phyloP scores from a whole-genome alignment of 1,139 yeast species.

The Pneumocystis oryctolagi region DNA sequence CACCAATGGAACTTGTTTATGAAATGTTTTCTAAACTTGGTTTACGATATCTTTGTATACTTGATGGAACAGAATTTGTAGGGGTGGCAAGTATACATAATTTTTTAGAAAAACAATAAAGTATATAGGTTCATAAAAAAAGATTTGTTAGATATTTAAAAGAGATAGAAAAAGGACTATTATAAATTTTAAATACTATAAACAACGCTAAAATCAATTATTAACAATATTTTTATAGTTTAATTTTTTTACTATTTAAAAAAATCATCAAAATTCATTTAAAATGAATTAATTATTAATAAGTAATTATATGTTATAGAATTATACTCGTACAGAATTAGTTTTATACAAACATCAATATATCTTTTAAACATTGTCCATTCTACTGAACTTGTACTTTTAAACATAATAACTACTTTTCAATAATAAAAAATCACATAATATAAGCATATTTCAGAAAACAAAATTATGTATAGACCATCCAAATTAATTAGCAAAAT shows the following conservation, averaged over 20 bases:
- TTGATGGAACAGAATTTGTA: constrained; percentile 5
- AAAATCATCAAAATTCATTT: not conserved
- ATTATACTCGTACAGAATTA: not conserved
- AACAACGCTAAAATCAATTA: not conserved
- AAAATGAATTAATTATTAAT: not conserved
- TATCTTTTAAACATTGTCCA: not conserved
- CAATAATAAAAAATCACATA: too few species aligned
- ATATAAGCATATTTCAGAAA: not conserved
- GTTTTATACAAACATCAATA: not conserved
- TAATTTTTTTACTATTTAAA: not conserved
- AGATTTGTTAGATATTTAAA: constrained; percentile 1
- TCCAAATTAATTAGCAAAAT: too few species aligned
- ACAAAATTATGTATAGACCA: not conserved
- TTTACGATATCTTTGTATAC: constrained; percentile 8
- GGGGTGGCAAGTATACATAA: constrained; percentile 2
- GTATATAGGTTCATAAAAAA: not conserved
- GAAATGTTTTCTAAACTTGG: constrained; percentile 12
- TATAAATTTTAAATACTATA: not conserved
- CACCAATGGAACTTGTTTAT: constrained; percentile 11
- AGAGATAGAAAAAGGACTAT: constrained; percentile 1
- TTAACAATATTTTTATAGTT: not conserved
- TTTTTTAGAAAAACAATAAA: not conserved
- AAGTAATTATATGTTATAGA: not conserved
- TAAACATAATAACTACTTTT: too few species aligned
- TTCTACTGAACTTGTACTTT: not conserved